Evolutionary conservation across 176 grass and related monocot genomes (phyloP), one percentile per base, ranked within the genome.

Genomic region (Saccharum spontaneum): DNA sequence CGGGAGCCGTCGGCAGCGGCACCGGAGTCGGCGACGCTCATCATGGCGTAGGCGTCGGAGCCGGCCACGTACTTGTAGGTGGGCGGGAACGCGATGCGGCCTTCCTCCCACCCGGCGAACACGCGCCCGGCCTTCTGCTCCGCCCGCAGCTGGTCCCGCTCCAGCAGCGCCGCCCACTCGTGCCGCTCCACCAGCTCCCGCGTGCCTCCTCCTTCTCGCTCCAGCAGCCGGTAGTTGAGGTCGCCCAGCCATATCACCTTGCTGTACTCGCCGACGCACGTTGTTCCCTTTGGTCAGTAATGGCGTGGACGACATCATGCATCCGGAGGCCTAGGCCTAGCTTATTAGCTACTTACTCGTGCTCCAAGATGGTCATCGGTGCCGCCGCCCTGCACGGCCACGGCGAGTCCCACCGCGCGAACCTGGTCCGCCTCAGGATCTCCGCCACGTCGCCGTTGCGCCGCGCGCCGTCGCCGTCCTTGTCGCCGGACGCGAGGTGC

Each of bases 211-310:
- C 66, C 66, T 34, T 28, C 39, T 83, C 5, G 1, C 50, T 1
- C 50, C 30, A 83, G 20, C 5, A 98, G 84, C 0, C 96, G 87
- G 77, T 98, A 98, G 60, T 98, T 98, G 24, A 98, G 80, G 86
- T 98, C 96, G 1, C 96, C 96, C 0, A 98, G 83, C 96, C 96
- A 98, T 39, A 98, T 85, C 24, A 94, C 84, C 84, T 95, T 92
- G 70, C 96, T 98, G 90, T 81, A 72, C 12, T 30, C 22, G 10
- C 37, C 5, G 0, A 45, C 1, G 45, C 45, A 46, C 14, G 46
- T 46, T 14, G 39, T 10, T 48, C 45, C 46, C 2, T 13, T 49
- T 16, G 46, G 14, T 49, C 14, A 49, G 46, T 49, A 49, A 49
- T 49, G 46, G 46, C 46, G 44, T 48, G 13, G 45, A 48, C 41